Evolutionary conservation across 345 rosid species (phyloP).

Genomic region (Syzygium oleosum): DNA sequence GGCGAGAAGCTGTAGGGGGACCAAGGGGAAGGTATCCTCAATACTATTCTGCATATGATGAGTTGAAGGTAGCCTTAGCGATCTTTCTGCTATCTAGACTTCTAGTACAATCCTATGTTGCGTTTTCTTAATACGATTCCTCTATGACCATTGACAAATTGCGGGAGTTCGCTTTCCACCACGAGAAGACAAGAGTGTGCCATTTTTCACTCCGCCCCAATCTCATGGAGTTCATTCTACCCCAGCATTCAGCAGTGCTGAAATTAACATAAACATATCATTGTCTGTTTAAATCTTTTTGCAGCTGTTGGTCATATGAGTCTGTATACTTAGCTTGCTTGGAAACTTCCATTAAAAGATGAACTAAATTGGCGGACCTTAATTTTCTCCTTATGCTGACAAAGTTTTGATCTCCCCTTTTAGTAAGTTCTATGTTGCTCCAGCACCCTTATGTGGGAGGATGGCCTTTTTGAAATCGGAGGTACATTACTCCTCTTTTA

Average conservation of each 20-base stretch:
- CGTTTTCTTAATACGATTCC: too few relatives aligned
- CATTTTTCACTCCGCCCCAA: too few relatives aligned
- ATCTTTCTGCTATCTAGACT: background rate
- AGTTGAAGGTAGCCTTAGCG: slow-evolving; percentile 46
- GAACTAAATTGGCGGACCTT: background rate
- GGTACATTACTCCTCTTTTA: background rate
- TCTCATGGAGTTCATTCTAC: too few relatives aligned
- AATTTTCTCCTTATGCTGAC: background rate
- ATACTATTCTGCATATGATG: slow-evolving; percentile 72
- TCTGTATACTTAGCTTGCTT: background rate
- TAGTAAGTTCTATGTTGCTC: background rate
- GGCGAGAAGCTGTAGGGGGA: slow-evolving; percentile 90
- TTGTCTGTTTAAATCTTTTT: too few relatives aligned
- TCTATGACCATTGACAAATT: too few relatives aligned
- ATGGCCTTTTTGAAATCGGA: background rate
- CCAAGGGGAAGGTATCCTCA: slow-evolving; percentile 75
- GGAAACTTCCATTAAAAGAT: background rate
- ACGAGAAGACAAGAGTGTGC: too few relatives aligned
- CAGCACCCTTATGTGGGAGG: background rate
- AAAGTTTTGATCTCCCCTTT: background rate
- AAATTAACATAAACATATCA: too few relatives aligned
- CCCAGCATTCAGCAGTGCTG: too few relatives aligned
- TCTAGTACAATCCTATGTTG: background rate
- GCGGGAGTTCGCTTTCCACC: too few relatives aligned
- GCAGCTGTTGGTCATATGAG: background rate